These are phyloP conservation scores for Symmetrospora coprosmae DNA, from an alignment of 768 basidiomycete species.

Conservation along the genomic window DNA sequence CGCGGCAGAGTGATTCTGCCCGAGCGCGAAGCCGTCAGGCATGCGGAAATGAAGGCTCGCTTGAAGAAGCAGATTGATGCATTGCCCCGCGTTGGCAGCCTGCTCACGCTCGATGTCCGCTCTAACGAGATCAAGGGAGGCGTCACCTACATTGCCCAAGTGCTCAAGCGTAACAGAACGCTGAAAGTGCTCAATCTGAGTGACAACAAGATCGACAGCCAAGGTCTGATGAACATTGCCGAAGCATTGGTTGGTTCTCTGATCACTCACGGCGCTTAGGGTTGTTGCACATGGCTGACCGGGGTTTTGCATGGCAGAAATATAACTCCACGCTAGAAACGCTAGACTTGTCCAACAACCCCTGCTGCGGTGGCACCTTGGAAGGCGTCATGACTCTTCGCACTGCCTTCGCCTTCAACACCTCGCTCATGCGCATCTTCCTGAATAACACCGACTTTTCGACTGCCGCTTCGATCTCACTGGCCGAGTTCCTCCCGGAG, in stretches of 20 bases:
- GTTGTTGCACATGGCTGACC: neutral
- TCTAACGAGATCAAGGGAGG: constrained; percentile 80
- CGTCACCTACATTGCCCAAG: constrained; percentile 80
- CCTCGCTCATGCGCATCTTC: constrained; percentile 79
- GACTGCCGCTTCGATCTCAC: constrained; percentile 74
- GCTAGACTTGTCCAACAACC: constrained; percentile 80
- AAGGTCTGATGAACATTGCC: constrained; percentile 62
- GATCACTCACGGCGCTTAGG: too few species aligned
- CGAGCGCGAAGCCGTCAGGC: constrained; percentile 27
- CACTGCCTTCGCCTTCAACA: constrained; percentile 83
- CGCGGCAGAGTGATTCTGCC: neutral
- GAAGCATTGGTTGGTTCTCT: constrained; percentile 70
- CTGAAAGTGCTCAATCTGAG: constrained; percentile 84
- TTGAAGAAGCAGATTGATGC: constrained; percentile 73
- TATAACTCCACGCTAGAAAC: constrained; percentile 89
- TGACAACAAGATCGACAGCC: constrained; percentile 81
- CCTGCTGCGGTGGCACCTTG: constrained; percentile 71
- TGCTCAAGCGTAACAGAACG: constrained; percentile 87
- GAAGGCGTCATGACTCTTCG: constrained; percentile 83
- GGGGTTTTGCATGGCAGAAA: too few species aligned
- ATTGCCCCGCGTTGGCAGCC: constrained; percentile 65
- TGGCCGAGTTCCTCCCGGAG: constrained; percentile 93
- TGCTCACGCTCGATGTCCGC: constrained; percentile 77
- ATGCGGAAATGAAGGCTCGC: constrained; percentile 44
- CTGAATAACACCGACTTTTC: constrained; percentile 67